Percentiles rank a stretch among this genome's conserved stretches.
Conservation (phyloP, 2,329 filamentous ascomycete genomes). For the Cercospora sesami region DNA sequence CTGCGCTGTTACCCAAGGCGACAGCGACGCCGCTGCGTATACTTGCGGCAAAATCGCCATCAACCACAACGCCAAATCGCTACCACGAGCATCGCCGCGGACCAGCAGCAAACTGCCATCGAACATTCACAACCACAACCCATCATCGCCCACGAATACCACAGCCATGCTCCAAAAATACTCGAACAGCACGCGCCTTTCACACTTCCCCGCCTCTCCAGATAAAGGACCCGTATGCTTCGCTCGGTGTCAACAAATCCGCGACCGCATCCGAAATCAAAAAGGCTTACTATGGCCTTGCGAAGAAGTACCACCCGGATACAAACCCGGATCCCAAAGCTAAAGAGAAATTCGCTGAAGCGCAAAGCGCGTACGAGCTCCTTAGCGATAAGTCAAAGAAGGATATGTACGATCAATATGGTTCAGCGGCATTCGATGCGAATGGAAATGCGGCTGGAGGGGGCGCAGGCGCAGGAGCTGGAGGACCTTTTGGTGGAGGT, state of each 20-base stretch:
- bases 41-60: conserved; percentile 33
- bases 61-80: conserved; percentile 26
- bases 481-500: conserved; percentile 54
- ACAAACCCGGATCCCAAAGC: conserved; percentile 94
- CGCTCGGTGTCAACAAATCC: conserved; percentile 78
- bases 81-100: conserved; percentile 18
- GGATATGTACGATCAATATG: conserved; percentile 87
- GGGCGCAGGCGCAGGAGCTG: conserved; percentile 62
- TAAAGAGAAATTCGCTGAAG: conserved; percentile 91
- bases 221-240: conserved; percentile 77
- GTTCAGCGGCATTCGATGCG: conserved; percentile 71
- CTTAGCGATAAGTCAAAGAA: conserved; percentile 91
- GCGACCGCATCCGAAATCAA: conserved; percentile 90
- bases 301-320: conserved; percentile 97
- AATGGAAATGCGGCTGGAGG: conserved; percentile 58
- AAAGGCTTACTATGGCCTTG: conserved; percentile 95
- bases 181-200: conserved; percentile 46
- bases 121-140: conserved; percentile 20
- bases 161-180: conserved; percentile 14
- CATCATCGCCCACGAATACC: conserved; percentile 23
- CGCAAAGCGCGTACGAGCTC: conserved; percentile 91
- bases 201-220: conserved; percentile 59
- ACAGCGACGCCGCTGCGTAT: conserved; percentile 39
- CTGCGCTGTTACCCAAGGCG: conserved; percentile 38
- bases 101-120: conserved; percentile 20